Conservation (phyloP, 768 basidiomycete species). For the Xerocomellus dryophilus region DNA sequence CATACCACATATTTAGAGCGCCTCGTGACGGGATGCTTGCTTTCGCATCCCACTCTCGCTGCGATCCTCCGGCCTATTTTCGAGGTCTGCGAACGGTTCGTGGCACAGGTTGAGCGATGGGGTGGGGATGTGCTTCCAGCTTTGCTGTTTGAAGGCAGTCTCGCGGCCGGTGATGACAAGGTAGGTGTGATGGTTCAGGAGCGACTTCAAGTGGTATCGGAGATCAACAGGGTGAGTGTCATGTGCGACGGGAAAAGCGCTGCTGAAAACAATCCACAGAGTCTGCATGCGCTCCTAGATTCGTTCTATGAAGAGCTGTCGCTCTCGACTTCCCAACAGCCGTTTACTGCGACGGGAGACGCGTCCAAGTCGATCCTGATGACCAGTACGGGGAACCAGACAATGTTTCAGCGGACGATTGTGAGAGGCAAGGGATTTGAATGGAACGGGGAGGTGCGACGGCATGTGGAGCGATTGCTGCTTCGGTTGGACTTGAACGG, state of each 20-base stretch:
- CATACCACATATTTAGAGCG: slow-evolving; percentile 81
- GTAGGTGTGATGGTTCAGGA: slow-evolving; percentile 75
- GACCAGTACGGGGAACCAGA: slow-evolving; percentile 47
- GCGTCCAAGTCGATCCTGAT: slow-evolving; percentile 72
- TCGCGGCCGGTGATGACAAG: slow-evolving; percentile 49
- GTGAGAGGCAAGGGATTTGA: slow-evolving; percentile 52
- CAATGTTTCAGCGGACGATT: slow-evolving; percentile 47
- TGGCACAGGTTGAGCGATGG: slow-evolving; percentile 89
- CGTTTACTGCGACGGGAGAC: slow-evolving; percentile 58
- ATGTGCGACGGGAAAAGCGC: background rate
- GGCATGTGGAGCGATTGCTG: slow-evolving; percentile 80
- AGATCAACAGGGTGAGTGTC: slow-evolving; percentile 66
- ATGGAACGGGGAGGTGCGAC: slow-evolving; percentile 63
- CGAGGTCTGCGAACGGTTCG: slow-evolving; percentile 82
- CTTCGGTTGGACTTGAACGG: slow-evolving; percentile 86
- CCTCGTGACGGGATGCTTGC: slow-evolving; percentile 72
- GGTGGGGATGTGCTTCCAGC: slow-evolving; percentile 87
- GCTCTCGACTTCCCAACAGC: slow-evolving; percentile 71
- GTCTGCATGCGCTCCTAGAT: slow-evolving; percentile 60
- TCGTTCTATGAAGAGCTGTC: slow-evolving; percentile 82
- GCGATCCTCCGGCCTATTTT: slow-evolving; percentile 67
- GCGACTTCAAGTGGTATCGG: slow-evolving; percentile 62
- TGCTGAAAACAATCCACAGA: slow-evolving; percentile 40
- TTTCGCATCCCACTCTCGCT: slow-evolving; percentile 64
- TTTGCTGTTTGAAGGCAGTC: slow-evolving; percentile 75